Percentiles rank a stretch among this genome's conserved stretches.
These are phyloP conservation scores for Triticum urartu DNA, from an alignment of 176 grass and related monocot species.

Conservation along the genomic window DNA sequence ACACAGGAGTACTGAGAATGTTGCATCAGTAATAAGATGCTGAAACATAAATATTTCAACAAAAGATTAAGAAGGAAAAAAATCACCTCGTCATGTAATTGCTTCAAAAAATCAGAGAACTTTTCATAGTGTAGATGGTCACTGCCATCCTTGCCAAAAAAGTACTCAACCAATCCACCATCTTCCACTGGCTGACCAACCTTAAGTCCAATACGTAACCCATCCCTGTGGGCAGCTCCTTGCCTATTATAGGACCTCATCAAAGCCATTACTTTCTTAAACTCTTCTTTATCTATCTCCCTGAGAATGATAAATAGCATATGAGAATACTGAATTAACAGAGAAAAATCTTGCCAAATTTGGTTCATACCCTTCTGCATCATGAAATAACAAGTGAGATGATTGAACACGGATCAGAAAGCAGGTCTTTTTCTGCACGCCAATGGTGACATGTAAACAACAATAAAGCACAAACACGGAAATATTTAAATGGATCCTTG, in stretches of 20 bases:
- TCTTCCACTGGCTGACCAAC: slow-evolving; percentile 60
- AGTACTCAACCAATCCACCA: slow-evolving; percentile 83
- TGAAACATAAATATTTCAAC: neutral
- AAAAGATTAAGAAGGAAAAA: neutral
- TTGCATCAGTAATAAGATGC: neutral
- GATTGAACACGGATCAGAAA: slow-evolving; percentile 31
- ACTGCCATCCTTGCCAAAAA: slow-evolving; percentile 91
- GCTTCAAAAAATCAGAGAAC: slow-evolving; percentile 80
- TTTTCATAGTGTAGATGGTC: slow-evolving; percentile 72
- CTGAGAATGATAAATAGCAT: slow-evolving; percentile 48
- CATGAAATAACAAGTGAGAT: slow-evolving; percentile 47
- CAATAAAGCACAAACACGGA: slow-evolving; percentile 5
- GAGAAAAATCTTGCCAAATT: slow-evolving; percentile 23
- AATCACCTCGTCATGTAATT: slow-evolving; percentile 83
- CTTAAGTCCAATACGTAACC: slow-evolving; percentile 76
- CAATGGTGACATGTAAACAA: slow-evolving; percentile 56
- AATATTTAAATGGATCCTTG: slow-evolving; percentile 6
- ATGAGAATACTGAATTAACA: slow-evolving; percentile 33
- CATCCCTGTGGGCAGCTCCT: slow-evolving; percentile 81
- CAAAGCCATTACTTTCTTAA: slow-evolving; percentile 95
- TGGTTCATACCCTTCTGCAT: slow-evolving; percentile 41
- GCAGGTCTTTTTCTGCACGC: slow-evolving; percentile 26
- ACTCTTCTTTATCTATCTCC: slow-evolving; percentile 94
- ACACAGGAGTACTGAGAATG: neutral
- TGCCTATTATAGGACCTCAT: slow-evolving; percentile 92